These are phyloP conservation scores for Lepiota subincarnata DNA, from an alignment of 768 basidiomycete species.

Conservation along the genomic window DNA sequence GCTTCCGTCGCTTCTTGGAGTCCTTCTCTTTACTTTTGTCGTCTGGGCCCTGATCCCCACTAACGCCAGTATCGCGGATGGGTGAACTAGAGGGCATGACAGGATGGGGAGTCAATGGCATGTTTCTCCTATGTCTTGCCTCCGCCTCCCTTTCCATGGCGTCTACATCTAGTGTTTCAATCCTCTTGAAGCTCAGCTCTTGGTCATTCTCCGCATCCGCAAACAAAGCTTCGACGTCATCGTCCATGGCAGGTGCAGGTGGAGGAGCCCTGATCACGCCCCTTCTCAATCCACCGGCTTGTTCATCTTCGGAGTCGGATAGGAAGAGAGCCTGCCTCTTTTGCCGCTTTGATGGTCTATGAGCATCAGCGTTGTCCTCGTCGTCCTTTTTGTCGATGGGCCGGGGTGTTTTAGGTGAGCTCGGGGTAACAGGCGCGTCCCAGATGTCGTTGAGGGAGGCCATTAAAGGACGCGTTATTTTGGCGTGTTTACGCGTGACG, in stretches of 20 bases:
- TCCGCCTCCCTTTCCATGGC: constrained; percentile 53
- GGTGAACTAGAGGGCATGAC: constrained; percentile 49
- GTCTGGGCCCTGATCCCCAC: constrained; percentile 15
- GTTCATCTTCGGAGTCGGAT: constrained; percentile 45
- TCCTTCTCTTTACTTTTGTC: constrained; percentile 26
- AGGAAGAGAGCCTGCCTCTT: constrained; percentile 47
- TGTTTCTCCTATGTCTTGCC: constrained; percentile 37
- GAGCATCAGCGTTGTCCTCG: constrained; percentile 7
- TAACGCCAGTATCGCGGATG: constrained; percentile 26
- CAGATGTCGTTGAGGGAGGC: constrained; percentile 54
- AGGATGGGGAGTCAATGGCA: constrained; percentile 37
- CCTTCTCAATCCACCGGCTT: constrained; percentile 21
- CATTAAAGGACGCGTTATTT: constrained; percentile 42
- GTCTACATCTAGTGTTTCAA: constrained; percentile 51
- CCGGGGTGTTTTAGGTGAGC: constrained; percentile 14
- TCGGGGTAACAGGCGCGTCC: constrained; percentile 43
- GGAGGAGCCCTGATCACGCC: constrained; percentile 32
- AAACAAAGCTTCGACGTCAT: constrained; percentile 44
- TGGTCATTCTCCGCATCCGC: constrained; percentile 33
- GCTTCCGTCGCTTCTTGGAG: constrained; percentile 43
- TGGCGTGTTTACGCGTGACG: constrained; percentile 28
- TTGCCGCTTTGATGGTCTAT: constrained; percentile 31
- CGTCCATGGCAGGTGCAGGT: constrained; percentile 31
- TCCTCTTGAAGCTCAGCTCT: constrained; percentile 36
- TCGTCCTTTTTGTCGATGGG: constrained; percentile 17